Evolutionary conservation across 164 flowering plant genomes (phyloP), one percentile per base, ranked within the genome.

Genomic region (Magnolia sinica): DNA sequence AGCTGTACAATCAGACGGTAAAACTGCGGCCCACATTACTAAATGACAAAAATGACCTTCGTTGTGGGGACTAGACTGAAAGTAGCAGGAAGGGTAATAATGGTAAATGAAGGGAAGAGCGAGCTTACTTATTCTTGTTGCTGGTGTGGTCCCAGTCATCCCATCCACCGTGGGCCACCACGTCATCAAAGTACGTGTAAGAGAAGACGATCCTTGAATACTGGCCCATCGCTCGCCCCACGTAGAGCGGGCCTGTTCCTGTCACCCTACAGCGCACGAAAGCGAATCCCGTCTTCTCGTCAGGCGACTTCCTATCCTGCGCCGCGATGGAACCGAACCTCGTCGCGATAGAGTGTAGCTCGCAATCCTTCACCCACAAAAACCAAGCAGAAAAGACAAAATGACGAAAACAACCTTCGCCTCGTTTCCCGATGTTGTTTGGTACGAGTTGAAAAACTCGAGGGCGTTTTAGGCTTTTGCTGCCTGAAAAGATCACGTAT

Each of bases 151-250:
- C 96, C 98, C 96, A 91, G 66, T 91, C 97, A 82, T 93, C 97
- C 98, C 99, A 95, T n/a, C 96, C 99, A 45, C 93, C 96, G 23
- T 76, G 91, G 1, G 98, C 96, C 5, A 95, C 95, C 65, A 95
- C 73, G 73, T 89, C 86, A 16, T 89, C 98, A 45, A 93, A 95
- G 82, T 92, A 91, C 0, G 97, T 92, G 78, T 84, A 87, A 20
- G 98, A 81, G 84, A 79, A 93, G 68, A 95, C 91, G 22, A 95
- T 92, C 82, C 96, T 79, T 0, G 99, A 90, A 82, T 87, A 92
- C 80, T 91, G 95, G 45, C 98, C 97, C 94, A 93, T 88, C 37
- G 98, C 99, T 4, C 98, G 96, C 13, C 99, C 99, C 79, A 92
- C 96, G 63, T 93, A 95, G 0, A 93, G 59, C 8, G 97, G 97